Evolutionary conservation across 2,329 filamentous ascomycete species (phyloP).

Genomic region (Alternaria conjuncta): DNA sequence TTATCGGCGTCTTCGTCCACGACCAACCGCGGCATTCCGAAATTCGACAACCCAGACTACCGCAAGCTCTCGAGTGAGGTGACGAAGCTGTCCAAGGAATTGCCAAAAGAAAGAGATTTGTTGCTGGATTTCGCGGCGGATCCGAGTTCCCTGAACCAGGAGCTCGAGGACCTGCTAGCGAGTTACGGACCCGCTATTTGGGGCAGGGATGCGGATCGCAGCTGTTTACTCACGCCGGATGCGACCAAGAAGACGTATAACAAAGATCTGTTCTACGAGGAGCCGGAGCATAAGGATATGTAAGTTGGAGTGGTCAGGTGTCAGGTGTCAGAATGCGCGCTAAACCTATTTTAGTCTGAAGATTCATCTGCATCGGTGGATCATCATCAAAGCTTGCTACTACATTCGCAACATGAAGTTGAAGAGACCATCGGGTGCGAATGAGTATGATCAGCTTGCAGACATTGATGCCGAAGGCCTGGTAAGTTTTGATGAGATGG

Average conservation of each 20-base stretch:
- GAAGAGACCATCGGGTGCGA: constrained; percentile 39
- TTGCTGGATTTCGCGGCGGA: constrained; percentile 47
- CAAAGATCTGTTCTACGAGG: constrained; percentile 42
- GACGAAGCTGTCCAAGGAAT: constrained; percentile 44
- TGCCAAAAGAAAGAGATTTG: constrained; percentile 46
- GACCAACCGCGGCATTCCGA: constrained; percentile 47
- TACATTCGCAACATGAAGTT: constrained; percentile 49
- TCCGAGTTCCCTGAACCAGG: constrained; percentile 36
- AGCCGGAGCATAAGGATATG: constrained; percentile 41
- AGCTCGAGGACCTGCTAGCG: constrained; percentile 43
- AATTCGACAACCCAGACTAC: constrained; percentile 48
- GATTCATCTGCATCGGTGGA: constrained; percentile 47
- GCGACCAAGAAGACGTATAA: constrained; percentile 44
- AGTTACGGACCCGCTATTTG: constrained; percentile 45
- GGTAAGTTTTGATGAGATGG: constrained; percentile 14
- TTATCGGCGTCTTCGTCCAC: constrained; percentile 44
- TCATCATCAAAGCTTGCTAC: constrained; percentile 50
- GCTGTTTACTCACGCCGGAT: constrained; percentile 41
- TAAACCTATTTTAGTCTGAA: constrained; percentile 36
- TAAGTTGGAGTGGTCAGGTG: constrained; percentile 22
- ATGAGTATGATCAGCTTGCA: constrained; percentile 39
- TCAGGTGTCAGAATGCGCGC: constrained; percentile 5
- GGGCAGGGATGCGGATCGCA: constrained; percentile 43
- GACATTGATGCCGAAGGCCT: constrained; percentile 38
- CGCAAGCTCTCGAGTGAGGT: constrained; percentile 46